These are phyloP conservation scores for Cadophora sp. DNA, from an alignment of 2,329 filamentous ascomycete genomes.

Conservation along the genomic window DNA sequence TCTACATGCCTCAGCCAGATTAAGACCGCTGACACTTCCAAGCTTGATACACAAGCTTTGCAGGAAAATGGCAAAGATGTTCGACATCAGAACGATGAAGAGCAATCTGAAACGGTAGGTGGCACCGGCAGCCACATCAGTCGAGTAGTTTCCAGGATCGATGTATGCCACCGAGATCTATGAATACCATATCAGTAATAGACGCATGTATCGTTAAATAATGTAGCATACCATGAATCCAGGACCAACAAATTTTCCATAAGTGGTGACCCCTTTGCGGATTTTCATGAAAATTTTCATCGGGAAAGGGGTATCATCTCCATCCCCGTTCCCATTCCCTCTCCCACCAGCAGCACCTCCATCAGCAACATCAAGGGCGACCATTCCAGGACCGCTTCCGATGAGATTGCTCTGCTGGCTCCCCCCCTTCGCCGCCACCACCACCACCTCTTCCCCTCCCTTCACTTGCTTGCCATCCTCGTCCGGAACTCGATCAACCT, in stretches of 20 bases:
- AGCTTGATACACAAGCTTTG: conserved; percentile 64
- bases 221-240: conserved; percentile 47
- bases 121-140: conserved; percentile 62
- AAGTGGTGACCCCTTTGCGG: conserved; percentile 41
- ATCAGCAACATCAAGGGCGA: conserved; percentile 12
- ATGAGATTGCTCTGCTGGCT: conserved; percentile 26
- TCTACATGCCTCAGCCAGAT: conserved; percentile 58
- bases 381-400: conserved; percentile 22
- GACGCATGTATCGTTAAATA: neutral
- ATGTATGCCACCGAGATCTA: conserved; percentile 49
- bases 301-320: conserved; percentile 15
- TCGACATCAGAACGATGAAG: conserved; percentile 63
- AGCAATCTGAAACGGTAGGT: conserved; percentile 59
- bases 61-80: conserved; percentile 64
- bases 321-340: conserved; percentile 23
- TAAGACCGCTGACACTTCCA: conserved; percentile 59
- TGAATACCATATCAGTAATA: conserved; percentile 12
- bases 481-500: conserved; percentile 33
- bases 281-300: conserved; percentile 30
- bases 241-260: conserved; percentile 59
- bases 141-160: conserved; percentile 61
- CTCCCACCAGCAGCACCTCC: conserved; percentile 19
- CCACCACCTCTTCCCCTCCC: conserved; percentile 21
- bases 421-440: conserved; percentile 19
- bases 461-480: conserved; percentile 18